Evolutionary conservation across 148 eudicot species (phyloP).

Genomic region (Chenopodium formosanum): DNA sequence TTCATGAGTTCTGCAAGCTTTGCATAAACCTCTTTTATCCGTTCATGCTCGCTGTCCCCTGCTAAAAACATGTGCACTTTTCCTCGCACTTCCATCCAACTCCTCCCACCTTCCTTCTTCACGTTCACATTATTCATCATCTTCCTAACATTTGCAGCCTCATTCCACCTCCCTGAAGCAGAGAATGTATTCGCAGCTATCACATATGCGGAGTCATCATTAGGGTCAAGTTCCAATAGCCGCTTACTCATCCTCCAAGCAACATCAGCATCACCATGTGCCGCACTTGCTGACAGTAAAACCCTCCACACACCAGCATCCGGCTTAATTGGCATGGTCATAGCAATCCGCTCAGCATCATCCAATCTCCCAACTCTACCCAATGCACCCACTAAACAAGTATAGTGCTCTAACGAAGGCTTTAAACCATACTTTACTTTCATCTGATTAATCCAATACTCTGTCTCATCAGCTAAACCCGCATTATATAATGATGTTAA

Average conservation of each 20-base stretch:
- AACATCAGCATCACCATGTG: conserved; percentile 41
- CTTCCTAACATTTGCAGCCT: conserved; percentile 53
- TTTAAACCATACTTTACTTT: conserved; percentile 32
- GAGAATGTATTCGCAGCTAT: conserved; percentile 59
- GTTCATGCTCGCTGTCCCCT: conserved; percentile 47
- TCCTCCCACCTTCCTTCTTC: conserved; percentile 61
- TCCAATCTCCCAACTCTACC: conserved; percentile 61
- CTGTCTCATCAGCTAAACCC: conserved; percentile 45
- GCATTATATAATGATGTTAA: conserved; percentile 51
- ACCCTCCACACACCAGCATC: conserved; percentile 69
- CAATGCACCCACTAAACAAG: conserved; percentile 61
- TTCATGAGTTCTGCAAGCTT: conserved; percentile 51
- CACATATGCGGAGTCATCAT: conserved; percentile 71
- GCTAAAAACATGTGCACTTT: conserved; percentile 59
- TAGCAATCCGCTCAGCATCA: conserved; percentile 55
- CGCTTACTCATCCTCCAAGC: conserved; percentile 54
- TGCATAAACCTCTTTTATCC: conserved; percentile 42
- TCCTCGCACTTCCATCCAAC: conserved; percentile 70
- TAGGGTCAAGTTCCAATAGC: conserved; percentile 47
- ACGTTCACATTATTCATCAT: conserved; percentile 56
- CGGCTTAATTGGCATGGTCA: conserved; percentile 54
- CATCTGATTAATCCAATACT: conserved; percentile 47
- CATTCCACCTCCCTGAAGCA: conserved; percentile 49
- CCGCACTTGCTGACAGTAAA: conserved; percentile 48
- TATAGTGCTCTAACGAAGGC: conserved; percentile 58